Evolutionary conservation across 305 asterid species (phyloP).

Genomic region (Withania somnifera): DNA sequence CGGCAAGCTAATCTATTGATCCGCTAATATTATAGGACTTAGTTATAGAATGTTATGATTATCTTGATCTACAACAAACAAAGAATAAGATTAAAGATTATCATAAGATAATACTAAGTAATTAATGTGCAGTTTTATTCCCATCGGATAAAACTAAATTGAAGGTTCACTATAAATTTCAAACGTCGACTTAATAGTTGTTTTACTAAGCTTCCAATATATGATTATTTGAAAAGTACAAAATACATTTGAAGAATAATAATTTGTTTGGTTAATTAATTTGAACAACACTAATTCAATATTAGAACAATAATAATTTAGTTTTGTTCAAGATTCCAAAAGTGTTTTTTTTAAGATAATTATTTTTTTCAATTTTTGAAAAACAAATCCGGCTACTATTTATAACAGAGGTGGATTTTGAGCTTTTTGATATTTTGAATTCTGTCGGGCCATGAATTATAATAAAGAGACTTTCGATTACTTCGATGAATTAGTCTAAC

Average conservation of each 20-base stretch:
- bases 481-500: no score
- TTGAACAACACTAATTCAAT: neutral
- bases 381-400: neutral
- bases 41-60: neutral
- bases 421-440: no score
- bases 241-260: neutral
- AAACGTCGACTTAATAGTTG: neutral
- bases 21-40: neutral
- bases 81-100: neutral
- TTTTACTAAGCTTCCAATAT: neutral
- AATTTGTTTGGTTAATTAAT: neutral
- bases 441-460: no score
- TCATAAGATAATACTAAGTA: neutral
- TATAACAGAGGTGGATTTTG: neutral
- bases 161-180: neutral
- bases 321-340: neutral
- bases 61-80: neutral
- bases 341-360: neutral
- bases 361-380: neutral
- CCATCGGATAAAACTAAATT: neutral
- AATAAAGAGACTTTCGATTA: no score
- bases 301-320: neutral
- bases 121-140: neutral
- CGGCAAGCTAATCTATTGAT: no score
- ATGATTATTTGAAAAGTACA: no score